A percentile compares a stretch with the other conserved stretches of the same genome.
These are phyloP conservation scores for Microglena sp. DNA, from an alignment of 139 green algal genomes.

Conservation along the genomic window DNA sequence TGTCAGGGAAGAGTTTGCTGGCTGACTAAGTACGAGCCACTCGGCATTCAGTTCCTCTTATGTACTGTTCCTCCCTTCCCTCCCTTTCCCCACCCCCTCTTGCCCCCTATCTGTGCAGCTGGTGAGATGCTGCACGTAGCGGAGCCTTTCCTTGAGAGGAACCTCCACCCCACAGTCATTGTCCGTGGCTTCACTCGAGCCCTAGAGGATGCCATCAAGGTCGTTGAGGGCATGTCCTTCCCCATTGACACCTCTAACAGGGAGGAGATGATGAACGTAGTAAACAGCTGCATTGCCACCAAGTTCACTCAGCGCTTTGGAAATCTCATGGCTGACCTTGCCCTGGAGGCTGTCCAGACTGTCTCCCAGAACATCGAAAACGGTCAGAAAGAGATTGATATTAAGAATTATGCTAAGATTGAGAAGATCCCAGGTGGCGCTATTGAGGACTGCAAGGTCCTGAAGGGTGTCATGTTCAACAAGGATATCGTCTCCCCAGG, in stretches of 20 bases:
- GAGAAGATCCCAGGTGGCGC: conserved; percentile 82
- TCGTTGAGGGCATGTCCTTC: conserved; percentile 84
- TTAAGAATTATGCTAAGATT: conserved; percentile 97
- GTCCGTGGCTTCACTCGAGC: conserved; percentile 76
- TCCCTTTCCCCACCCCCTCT: not conserved
- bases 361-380: conserved; percentile 58
- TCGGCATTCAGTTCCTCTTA: too few relatives aligned
- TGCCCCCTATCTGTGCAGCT: conserved; percentile 31
- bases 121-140: conserved; percentile 91
- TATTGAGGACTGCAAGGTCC: conserved; percentile 67
- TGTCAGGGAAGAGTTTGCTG: too few relatives aligned
- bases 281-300: conserved; percentile 91
- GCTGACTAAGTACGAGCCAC: too few relatives aligned
- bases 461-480: conserved; percentile 91
- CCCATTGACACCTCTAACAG: conserved; percentile 76
- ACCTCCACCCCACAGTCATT: conserved; percentile 96
- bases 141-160: conserved; percentile 86
- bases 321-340: conserved; percentile 86
- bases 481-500: conserved; percentile 95
- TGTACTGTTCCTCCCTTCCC: too few relatives aligned
- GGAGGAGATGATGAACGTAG: conserved; percentile 89
- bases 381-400: conserved; percentile 83
- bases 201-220: conserved; percentile 75
- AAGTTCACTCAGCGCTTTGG: conserved; percentile 96
- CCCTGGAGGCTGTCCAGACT: conserved; percentile 83